Conservation (phyloP, 306 rosid species). For the Bauhinia variegata region DNA sequence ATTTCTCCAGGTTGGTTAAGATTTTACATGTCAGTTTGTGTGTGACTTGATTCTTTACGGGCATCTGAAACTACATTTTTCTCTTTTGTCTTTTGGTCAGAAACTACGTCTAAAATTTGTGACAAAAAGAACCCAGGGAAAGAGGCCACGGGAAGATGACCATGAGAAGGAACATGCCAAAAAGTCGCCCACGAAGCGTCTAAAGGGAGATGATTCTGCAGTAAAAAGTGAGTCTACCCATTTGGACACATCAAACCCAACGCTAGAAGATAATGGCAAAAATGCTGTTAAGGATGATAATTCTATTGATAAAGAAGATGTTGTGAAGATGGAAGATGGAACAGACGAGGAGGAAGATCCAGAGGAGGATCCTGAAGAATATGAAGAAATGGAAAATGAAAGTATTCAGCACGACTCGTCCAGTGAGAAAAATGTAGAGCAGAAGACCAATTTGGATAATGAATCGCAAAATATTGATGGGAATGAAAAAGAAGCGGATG, state of each 20-base stretch:
- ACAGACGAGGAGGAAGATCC: constrained; percentile 77
- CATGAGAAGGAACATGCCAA: constrained; percentile 48
- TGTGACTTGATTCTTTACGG: constrained; percentile 31
- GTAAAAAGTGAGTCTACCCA: constrained; percentile 51
- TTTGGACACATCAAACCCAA: constrained; percentile 41
- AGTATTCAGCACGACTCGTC: constrained; percentile 54
- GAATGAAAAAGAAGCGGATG: constrained; percentile 49
- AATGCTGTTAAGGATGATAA: constrained; percentile 43
- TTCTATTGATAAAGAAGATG: constrained; percentile 48
- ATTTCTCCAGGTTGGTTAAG: constrained; percentile 82
- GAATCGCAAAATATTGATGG: constrained; percentile 49
- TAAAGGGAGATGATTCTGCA: constrained; percentile 55
- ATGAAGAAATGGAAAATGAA: constrained; percentile 69
- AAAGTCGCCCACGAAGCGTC: constrained; percentile 58
- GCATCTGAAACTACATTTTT: constrained; percentile 14
- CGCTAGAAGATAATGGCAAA: constrained; percentile 53
- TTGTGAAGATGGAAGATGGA: constrained; percentile 66
- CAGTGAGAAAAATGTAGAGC: constrained; percentile 49
- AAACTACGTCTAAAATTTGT: constrained; percentile 77
- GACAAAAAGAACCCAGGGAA: constrained; percentile 67
- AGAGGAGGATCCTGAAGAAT: constrained; percentile 92
- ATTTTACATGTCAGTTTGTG: constrained; percentile 4
- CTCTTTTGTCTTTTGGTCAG: constrained; percentile 39
- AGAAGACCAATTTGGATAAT: constrained; percentile 34
- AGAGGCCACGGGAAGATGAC: constrained; percentile 80